phyloP scores from a whole-genome alignment of 106 monocot genomes.

The Apostasia shenzhenica region DNA sequence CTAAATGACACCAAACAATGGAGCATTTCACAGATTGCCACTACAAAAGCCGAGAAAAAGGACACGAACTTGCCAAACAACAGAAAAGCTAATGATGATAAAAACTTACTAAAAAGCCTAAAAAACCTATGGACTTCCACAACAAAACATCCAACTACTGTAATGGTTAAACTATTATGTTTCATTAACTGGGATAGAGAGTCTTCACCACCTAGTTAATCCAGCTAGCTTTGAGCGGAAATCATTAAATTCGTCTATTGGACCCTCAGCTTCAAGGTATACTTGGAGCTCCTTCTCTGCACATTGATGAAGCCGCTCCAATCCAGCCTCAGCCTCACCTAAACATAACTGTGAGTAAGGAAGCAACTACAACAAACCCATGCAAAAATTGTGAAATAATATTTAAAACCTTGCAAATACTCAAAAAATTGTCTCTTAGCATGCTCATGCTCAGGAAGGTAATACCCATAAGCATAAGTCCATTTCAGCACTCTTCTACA shows the following conservation, averaged over 20 bases:
- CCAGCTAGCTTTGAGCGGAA: slow-evolving; percentile 87
- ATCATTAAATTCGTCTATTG: slow-evolving; percentile 73
- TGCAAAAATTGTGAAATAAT: background rate
- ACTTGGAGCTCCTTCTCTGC: slow-evolving; percentile 79
- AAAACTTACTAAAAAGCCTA: background rate
- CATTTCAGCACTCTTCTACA: slow-evolving; percentile 86
- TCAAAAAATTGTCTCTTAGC: slow-evolving; percentile 85
- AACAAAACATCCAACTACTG: background rate
- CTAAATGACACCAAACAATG: no score
- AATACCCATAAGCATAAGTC: slow-evolving; percentile 91
- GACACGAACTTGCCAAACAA: no score
- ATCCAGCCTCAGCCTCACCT: slow-evolving; percentile 94
- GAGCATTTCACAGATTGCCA: no score
- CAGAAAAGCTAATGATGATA: background rate
- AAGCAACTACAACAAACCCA: background rate
- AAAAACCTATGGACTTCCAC: no score
- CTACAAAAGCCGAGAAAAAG: no score
- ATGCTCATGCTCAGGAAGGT: slow-evolving; percentile 69
- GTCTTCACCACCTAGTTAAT: slow-evolving; percentile 58
- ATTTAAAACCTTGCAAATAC: slow-evolving; percentile 71
- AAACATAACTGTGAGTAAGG: background rate
- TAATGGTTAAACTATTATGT: background rate
- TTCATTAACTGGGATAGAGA: background rate
- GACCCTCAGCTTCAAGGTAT: slow-evolving; percentile 52
- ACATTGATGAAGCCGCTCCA: slow-evolving; percentile 92